A percentile compares a stretch with the other conserved stretches of the same genome.
Evolutionary conservation across 2,329 filamentous ascomycete species (phyloP).

Genomic region (Cryphonectria nitschkei): DNA sequence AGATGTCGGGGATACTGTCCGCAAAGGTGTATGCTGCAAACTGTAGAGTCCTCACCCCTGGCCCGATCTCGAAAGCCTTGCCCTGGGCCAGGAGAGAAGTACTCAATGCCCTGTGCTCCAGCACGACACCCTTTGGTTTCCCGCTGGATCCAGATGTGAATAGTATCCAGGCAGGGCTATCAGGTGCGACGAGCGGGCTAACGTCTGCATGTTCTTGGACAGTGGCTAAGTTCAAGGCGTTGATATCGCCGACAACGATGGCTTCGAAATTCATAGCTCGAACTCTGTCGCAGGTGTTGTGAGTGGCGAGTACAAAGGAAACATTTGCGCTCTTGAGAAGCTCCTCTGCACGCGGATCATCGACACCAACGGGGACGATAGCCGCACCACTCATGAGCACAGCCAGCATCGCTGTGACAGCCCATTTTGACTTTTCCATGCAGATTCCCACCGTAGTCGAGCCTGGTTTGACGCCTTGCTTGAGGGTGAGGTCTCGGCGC

Average conservation of each 20-base stretch:
- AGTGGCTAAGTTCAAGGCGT: neutral
- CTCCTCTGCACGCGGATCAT: neutral
- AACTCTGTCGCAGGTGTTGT: neutral
- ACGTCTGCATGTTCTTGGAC: neutral
- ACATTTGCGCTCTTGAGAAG: neutral
- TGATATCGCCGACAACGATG: neutral
- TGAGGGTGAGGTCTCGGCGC: neutral
- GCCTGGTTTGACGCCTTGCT: neutral
- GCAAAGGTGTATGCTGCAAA: neutral
- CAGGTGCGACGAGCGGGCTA: neutral
- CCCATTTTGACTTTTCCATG: neutral
- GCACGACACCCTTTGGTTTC: neutral
- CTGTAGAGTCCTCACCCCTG: neutral
- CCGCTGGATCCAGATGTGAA: neutral
- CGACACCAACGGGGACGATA: neutral
- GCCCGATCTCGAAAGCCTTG: neutral
- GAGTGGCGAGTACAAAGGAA: neutral
- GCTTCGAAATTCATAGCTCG: neutral
- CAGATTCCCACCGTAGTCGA: neutral
- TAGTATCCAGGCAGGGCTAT: neutral
- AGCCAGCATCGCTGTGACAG: neutral
- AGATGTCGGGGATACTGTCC: conserved; percentile 1
- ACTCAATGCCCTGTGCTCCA: neutral
- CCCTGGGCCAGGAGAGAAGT: neutral
- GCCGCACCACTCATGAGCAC: neutral